phyloP scores from a whole-genome alignment of 2,329 filamentous ascomycete species.

The Microdochium paspali region DNA sequence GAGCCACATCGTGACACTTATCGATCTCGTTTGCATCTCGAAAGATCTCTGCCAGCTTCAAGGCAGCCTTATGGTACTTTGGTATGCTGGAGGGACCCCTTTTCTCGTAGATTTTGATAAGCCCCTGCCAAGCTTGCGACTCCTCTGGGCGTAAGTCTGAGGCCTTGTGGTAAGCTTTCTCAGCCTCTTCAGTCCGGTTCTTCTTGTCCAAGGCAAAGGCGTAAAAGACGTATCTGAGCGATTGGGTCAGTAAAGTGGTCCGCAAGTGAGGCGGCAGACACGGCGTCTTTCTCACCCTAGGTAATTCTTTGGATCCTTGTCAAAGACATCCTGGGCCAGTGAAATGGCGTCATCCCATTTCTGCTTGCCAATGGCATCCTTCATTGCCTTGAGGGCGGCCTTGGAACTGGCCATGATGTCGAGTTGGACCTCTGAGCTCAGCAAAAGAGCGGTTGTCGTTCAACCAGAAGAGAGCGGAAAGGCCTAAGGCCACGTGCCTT shows the following conservation, averaged over 20 bases:
- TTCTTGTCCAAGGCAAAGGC: conserved; percentile 78
- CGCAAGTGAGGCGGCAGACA: neutral
- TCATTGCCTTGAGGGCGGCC: conserved; percentile 71
- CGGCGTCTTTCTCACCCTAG: conserved; percentile 51
- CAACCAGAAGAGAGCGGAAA: too few species aligned
- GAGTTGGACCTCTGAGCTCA: neutral
- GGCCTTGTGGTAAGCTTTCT: conserved; percentile 66
- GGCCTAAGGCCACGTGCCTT: too few species aligned
- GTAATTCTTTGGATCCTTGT: conserved; percentile 69
- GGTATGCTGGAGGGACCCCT: conserved; percentile 60
- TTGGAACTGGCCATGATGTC: conserved; percentile 49
- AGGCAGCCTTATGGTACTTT: conserved; percentile 63
- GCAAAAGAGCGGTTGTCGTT: too few species aligned
- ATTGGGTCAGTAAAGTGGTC: conserved; percentile 2
- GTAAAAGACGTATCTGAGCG: conserved; percentile 65
- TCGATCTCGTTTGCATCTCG: conserved; percentile 54
- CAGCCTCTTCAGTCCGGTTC: conserved; percentile 61
- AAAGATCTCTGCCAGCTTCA: conserved; percentile 68
- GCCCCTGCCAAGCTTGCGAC: conserved; percentile 81
- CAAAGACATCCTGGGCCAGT: conserved; percentile 60
- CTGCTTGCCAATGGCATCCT: conserved; percentile 65
- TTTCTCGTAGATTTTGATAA: conserved; percentile 78
- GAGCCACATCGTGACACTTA: conserved; percentile 58
- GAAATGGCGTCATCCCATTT: conserved; percentile 69
- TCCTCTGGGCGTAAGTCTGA: conserved; percentile 64